phyloP scores from a whole-genome alignment of 441 rosid species.

The Brassica hybrid region DNA sequence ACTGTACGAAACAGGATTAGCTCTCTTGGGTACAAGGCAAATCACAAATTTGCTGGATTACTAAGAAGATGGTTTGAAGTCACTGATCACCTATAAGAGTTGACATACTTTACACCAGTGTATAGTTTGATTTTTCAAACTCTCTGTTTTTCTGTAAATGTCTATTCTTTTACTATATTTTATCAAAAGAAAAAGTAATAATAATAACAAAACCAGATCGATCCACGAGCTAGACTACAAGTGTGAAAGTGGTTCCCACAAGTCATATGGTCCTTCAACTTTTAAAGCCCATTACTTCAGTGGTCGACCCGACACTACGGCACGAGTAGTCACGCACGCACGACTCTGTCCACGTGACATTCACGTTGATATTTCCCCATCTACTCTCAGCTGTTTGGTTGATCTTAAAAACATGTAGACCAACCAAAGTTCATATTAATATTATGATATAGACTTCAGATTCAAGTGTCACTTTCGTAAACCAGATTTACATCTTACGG shows the following conservation, averaged over 20 bases:
- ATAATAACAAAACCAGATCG: conserved; percentile 11
- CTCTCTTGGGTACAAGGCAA: too few species aligned
- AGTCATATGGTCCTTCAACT: conserved; percentile 37
- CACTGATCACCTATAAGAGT: too few species aligned
- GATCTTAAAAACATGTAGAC: conserved; percentile 29
- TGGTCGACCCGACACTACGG: conserved; percentile 46
- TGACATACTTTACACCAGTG: too few species aligned
- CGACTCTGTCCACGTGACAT: conserved; percentile 38
- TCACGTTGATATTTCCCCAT: conserved; percentile 37
- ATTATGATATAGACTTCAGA: conserved; percentile 27
- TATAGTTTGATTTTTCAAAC: too few species aligned
- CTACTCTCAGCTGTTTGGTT: conserved; percentile 25
- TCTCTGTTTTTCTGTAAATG: too few species aligned
- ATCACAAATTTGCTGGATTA: too few species aligned
- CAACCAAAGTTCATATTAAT: conserved; percentile 24
- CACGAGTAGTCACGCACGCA: conserved; percentile 48
- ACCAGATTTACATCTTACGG: conserved; percentile 13
- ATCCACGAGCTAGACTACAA: conserved; percentile 23
- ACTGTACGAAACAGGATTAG: too few species aligned
- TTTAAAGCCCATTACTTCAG: conserved; percentile 40
- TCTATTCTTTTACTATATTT: too few species aligned
- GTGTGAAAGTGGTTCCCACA: conserved; percentile 38
- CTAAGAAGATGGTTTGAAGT: too few species aligned
- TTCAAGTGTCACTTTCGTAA: conserved; percentile 29
- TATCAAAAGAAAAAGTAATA: neutral